Evolutionary conservation across 805 yeast species (phyloP).

Genomic region (Hanseniaspora taiwanica): DNA sequence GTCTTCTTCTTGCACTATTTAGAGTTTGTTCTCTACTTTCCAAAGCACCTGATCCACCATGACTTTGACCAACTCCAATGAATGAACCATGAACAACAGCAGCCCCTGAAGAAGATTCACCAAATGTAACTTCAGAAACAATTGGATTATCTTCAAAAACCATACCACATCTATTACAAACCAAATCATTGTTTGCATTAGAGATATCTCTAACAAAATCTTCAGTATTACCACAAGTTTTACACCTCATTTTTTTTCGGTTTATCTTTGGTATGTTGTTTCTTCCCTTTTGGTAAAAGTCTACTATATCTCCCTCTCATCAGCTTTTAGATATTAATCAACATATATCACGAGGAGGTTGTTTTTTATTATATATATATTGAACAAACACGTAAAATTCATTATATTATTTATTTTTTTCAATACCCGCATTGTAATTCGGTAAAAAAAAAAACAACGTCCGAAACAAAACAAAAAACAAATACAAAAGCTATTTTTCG

Average conservation of each 20-base stretch:
- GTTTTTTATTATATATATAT: too few relatives aligned
- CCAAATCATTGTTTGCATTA: constrained; percentile 59
- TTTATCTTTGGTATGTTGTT: not conserved
- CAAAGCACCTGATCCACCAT: constrained; percentile 61
- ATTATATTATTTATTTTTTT: too few relatives aligned
- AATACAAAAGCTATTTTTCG: not conserved
- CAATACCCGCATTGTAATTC: too few relatives aligned
- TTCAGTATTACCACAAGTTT: constrained; percentile 39
- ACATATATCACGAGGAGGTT: too few relatives aligned
- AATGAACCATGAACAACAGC: constrained; percentile 93
- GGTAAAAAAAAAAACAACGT: not conserved
- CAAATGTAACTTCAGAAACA: constrained; percentile 89
- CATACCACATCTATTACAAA: constrained; percentile 73
- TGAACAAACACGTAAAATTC: too few relatives aligned
- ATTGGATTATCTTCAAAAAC: constrained; percentile 88
- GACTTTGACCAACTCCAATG: constrained; percentile 74
- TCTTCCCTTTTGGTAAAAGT: too few relatives aligned
- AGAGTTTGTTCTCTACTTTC: constrained; percentile 86
- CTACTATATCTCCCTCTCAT: too few relatives aligned
- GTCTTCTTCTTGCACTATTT: constrained; percentile 67
- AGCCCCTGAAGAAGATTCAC: constrained; percentile 86
- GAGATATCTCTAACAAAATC: constrained; percentile 35
- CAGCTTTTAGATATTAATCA: too few relatives aligned
- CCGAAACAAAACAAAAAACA: too few relatives aligned
- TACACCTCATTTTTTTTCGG: constrained; percentile 17